Base-by-base conservation (phyloP, 164 flowering plant species). In the Hamamelis virginiana region DNA sequence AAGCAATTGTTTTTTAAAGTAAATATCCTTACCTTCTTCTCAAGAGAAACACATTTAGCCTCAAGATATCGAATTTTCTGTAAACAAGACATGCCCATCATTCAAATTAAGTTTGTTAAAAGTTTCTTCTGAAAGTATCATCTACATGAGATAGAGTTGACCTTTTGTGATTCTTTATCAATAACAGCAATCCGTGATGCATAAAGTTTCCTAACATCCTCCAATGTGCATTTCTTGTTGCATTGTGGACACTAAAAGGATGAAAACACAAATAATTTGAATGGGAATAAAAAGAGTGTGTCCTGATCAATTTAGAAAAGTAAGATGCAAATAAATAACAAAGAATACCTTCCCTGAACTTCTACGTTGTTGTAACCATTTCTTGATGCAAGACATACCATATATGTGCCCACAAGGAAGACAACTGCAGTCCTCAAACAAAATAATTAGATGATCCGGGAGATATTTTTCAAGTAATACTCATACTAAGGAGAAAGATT, bases 371-470 rank as follows among this genome's bases (percentile, higher is more conserved):
- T 62, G 74, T 66, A 90, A 65, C 96, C 96, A 90, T 77, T 57
- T 87, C 68, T 80, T 80, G 52, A 92, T 86, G 77, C 97, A 92
- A 69, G 96, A 88, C 73, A 85, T 73, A 5, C 97, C 97, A 80
- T 86, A 92, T 41, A 92, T 46, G 66, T 91, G 97, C 60, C 97
- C 97, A 79, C 96, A 92, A 63, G 91, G 91, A 82, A 92, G 92
- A 78, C 93, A 92, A 75, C 94, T 92, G 80, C 75, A 85, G 28
- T 47, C 61, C 21, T 56, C 70, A 70, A 69, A 57, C 14, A 58
- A 59, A 47, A 65, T 27, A 55, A 48, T n/a, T 10, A 43, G 44
- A 38, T 27, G 55, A 67, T 62, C 22, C 13, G 26, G 27, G 58
- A 43, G 6, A 22, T 11, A 15, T 57, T 41, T 8, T 50, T 6